Evolutionary conservation across 257 asterid species (phyloP).

Genomic region (Anisodus tanguticus): DNA sequence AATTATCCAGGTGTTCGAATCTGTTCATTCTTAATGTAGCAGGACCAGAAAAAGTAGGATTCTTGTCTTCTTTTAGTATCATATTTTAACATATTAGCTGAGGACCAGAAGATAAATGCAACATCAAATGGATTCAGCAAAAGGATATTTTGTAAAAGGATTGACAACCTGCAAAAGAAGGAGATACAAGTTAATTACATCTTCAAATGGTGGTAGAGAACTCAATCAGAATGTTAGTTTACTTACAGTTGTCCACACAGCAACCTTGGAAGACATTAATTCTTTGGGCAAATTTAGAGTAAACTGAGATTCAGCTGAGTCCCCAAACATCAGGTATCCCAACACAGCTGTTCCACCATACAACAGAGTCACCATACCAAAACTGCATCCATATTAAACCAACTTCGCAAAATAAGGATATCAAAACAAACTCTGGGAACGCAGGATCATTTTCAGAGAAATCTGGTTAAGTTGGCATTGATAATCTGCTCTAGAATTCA

Average conservation of each 20-base stretch:
- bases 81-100: background rate
- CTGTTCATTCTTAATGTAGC: background rate
- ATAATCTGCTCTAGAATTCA: background rate
- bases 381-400: constrained; percentile 54
- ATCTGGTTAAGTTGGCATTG: background rate
- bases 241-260: constrained; percentile 97
- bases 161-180: constrained; percentile 79
- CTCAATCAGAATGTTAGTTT: constrained; percentile 1
- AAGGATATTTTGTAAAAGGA: constrained; percentile 98
- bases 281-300: constrained; percentile 89
- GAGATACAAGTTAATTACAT: constrained; percentile 33
- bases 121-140: constrained; percentile 26
- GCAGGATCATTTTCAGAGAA: constrained; percentile 14
- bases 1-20: background rate
- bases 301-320: constrained; percentile 79
- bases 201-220: constrained; percentile 21
- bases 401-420: background rate
- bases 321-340: constrained; percentile 90
- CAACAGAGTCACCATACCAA: constrained; percentile 76
- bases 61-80: background rate
- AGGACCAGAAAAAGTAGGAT: background rate
- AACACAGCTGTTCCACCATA: constrained; percentile 80
- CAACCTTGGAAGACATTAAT: constrained; percentile 76
- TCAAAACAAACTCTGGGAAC: constrained; percentile 24
- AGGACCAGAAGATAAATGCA: background rate